These are phyloP conservation scores for Cyamopsis tetragonoloba DNA, from an alignment of 306 rosid species.

Conservation along the genomic window DNA sequence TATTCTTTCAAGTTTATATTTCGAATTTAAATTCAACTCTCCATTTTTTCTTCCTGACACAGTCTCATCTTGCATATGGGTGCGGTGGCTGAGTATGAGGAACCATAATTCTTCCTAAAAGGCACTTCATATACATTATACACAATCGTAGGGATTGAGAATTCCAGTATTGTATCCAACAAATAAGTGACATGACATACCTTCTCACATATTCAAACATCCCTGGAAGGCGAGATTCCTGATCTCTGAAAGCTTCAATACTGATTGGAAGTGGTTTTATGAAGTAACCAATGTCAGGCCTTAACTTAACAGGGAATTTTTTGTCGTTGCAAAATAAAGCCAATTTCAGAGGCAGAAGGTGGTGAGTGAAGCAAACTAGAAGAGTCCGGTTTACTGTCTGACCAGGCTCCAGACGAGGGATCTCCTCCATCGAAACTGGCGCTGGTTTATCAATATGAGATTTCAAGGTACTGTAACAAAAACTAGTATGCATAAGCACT, in stretches of 20 bases:
- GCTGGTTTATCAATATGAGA: constrained; percentile 43
- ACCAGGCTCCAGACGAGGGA: constrained; percentile 75
- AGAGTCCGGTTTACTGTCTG: constrained; percentile 51
- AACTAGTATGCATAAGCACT: constrained; percentile 27
- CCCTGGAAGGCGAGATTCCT: constrained; percentile 83
- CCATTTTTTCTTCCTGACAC: constrained; percentile 9
- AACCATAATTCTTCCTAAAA: background rate
- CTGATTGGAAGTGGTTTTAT: constrained; percentile 67
- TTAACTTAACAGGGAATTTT: constrained; percentile 62
- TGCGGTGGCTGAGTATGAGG: background rate
- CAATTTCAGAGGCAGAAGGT: constrained; percentile 84
- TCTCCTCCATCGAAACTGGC: constrained; percentile 60
- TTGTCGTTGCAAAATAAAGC: constrained; percentile 68
- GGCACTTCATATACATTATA: background rate
- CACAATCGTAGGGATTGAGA: background rate
- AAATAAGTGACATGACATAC: constrained; percentile 36
- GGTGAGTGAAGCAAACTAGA: constrained; percentile 87
- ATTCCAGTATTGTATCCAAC: background rate
- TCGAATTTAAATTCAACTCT: background rate
- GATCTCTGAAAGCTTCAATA: constrained; percentile 52
- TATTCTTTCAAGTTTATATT: background rate
- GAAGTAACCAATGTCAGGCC: constrained; percentile 94
- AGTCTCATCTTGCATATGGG: background rate
- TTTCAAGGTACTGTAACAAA: constrained; percentile 50
- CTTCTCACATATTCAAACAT: constrained; percentile 92